Evolutionary conservation across 345 rosid genomes (phyloP), one percentile per base, ranked within the genome.

Genomic region (Sisymbrium irio): DNA sequence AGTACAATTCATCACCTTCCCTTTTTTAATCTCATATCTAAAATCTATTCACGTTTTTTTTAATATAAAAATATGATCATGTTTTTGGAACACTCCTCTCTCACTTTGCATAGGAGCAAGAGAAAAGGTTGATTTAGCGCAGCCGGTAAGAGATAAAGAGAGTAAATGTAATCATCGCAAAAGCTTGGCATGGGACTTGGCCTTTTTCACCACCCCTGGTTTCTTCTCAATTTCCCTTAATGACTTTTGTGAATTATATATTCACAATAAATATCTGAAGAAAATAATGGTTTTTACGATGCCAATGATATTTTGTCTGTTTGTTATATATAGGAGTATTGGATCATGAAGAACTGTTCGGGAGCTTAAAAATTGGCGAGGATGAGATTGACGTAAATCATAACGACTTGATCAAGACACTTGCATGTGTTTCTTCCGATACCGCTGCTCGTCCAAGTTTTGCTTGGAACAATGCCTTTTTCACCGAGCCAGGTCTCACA

Each of bases 171-270:
- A 80, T 53, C 73, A 73, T 61, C 87, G 96, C 69, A 72, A 78
- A 74, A 88, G 96, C 82, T 77, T 90, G 65, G 93, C 91, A 4
- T 90, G 96, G 96, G 86, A 88, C 71, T 82, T 74, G 50, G 90
- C 89, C 9, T 90, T 90, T 54, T 86, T 82, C 81, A 83, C 89
- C 0, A 85, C 81, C 67, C 87, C 91, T 61, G 92, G 90, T 15
- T 49, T 61, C 40, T 32, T 37, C 45, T 54, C 54, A 20, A 1
- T 37, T 15, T 11, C 17, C 45, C 53, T 28, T 55, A 5, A 7
- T 22, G 4, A 1, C 5, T 50, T 40, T 14, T 32, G 10, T 55
- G 28, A 65, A 39, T 19, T 37, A 6, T 19, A n/a, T n/a, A n/a
- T n/a, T n/a, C n/a, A n/a, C n/a, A n/a, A n/a, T n/a, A n/a, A 59